Evolutionary conservation across 148 eudicot species (phyloP).

Genomic region (Camellia sinensis): DNA sequence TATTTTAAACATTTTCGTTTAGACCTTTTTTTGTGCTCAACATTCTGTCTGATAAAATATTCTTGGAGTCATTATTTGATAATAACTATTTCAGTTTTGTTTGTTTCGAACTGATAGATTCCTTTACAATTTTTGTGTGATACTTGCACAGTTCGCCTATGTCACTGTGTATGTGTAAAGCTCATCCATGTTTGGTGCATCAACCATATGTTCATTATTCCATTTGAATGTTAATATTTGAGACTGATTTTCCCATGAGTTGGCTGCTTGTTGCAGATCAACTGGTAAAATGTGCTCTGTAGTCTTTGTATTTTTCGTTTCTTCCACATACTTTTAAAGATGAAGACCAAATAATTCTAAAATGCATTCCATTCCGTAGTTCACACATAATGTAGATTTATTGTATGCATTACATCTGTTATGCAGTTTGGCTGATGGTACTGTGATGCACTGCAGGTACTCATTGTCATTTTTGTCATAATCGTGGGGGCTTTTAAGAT

Average conservation of each 20-base stretch:
- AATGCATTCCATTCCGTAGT: not conserved
- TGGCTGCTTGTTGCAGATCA: not conserved
- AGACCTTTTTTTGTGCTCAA: not conserved
- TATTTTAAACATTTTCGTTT: too few relatives aligned
- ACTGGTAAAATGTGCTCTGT: not conserved
- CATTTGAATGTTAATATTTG: not conserved
- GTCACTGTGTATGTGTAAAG: not conserved
- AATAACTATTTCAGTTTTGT: not conserved
- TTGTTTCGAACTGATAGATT: not conserved
- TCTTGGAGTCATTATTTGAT: not conserved
- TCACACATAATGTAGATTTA: not conserved
- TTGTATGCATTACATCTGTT: not conserved
- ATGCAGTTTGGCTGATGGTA: constrained; percentile 1
- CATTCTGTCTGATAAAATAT: not conserved
- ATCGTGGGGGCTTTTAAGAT: constrained; percentile 76
- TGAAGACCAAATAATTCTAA: not conserved
- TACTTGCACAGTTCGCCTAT: not conserved
- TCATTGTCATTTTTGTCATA: constrained; percentile 79
- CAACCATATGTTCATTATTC: not conserved
- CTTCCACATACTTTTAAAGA: not conserved
- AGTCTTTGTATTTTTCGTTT: not conserved
- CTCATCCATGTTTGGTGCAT: not conserved
- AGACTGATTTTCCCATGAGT: not conserved
- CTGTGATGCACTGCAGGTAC: constrained; percentile 45
- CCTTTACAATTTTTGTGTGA: not conserved